A percentile compares a stretch with the other conserved stretches of the same genome.
phyloP scores from a whole-genome alignment of 345 rosid genomes.

The Murraya paniculata region DNA sequence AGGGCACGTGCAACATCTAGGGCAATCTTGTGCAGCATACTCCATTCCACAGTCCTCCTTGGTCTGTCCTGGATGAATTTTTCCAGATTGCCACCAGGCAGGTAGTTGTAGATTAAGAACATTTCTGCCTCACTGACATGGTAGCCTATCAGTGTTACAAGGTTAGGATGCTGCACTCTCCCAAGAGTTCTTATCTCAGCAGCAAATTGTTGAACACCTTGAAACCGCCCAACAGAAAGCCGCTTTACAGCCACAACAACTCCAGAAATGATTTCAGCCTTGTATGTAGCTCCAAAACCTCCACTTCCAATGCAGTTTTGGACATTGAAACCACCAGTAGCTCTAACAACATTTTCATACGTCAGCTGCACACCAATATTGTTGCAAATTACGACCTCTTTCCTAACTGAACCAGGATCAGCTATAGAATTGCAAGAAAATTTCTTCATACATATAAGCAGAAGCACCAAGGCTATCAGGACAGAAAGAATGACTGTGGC shows the following conservation, averaged over 20 bases:
- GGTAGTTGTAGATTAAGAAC: conserved; percentile 51
- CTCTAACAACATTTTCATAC: conserved; percentile 49
- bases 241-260: conserved; percentile 51
- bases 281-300: conserved; percentile 56
- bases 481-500: conserved; percentile 33
- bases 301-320: conserved; percentile 54
- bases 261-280: conserved; percentile 47
- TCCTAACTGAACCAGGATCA: conserved; percentile 33
- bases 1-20: conserved; percentile 54
- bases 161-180: conserved; percentile 49
- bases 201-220: conserved; percentile 52
- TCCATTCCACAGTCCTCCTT: conserved; percentile 38
- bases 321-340: conserved; percentile 45
- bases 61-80: conserved; percentile 49
- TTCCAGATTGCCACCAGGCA: conserved; percentile 55
- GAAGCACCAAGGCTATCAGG: conserved; percentile 29
- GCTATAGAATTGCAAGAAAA: conserved; percentile 30
- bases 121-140: conserved; percentile 50
- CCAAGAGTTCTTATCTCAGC: conserved; percentile 54
- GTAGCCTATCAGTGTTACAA: conserved; percentile 50
- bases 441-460: conserved; percentile 38
- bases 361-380: conserved; percentile 40
- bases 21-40: conserved; percentile 53
- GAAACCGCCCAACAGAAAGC: conserved; percentile 52
- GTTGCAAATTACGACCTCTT: conserved; percentile 42